phyloP scores from a whole-genome alignment of 2,329 filamentous ascomycete genomes.

The Hymenoscyphus occultus region DNA sequence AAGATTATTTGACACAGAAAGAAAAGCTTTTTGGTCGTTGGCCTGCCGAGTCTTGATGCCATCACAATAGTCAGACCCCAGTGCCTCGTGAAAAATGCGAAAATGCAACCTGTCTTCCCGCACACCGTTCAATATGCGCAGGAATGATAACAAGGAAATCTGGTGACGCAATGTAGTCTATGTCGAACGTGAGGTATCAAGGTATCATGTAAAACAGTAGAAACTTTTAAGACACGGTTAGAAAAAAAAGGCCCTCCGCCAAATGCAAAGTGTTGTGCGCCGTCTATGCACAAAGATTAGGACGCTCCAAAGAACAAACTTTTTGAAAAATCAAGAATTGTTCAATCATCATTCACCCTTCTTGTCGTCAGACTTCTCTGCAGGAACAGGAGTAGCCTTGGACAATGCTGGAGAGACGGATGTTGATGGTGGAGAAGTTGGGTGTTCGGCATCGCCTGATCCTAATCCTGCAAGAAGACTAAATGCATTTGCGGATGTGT shows the following conservation, averaged over 20 bases:
- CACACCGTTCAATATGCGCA: constrained; percentile 35
- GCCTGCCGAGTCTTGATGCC: constrained; percentile 23
- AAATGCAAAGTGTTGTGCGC: constrained; percentile 44
- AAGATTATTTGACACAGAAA: constrained; percentile 32
- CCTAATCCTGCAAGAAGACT: constrained; percentile 53
- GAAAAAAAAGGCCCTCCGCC: constrained; percentile 38
- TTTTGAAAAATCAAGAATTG: constrained; percentile 34
- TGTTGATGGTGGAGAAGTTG: constrained; percentile 67
- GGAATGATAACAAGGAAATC: constrained; percentile 34
- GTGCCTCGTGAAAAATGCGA: constrained; percentile 33
- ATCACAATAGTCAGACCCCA: constrained; percentile 27
- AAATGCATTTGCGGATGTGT: constrained; percentile 83
- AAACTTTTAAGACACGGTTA: constrained; percentile 46
- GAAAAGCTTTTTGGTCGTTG: constrained; percentile 31
- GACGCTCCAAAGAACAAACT: constrained; percentile 39
- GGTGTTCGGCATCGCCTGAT: constrained; percentile 54
- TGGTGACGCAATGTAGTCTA: constrained; percentile 37
- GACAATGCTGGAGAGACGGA: constrained; percentile 63
- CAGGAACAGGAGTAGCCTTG: constrained; percentile 56
- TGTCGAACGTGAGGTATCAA: constrained; percentile 32
- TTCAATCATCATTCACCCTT: constrained; percentile 50
- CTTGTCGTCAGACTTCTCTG: constrained; percentile 41
- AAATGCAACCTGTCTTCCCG: constrained; percentile 35
- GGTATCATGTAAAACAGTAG: constrained; percentile 45
- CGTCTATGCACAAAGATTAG: constrained; percentile 46